Evolutionary conservation across 352 stramenopile species (phyloP), one percentile per base, ranked within the genome.

Genomic region (Pythium oligandrum): DNA sequence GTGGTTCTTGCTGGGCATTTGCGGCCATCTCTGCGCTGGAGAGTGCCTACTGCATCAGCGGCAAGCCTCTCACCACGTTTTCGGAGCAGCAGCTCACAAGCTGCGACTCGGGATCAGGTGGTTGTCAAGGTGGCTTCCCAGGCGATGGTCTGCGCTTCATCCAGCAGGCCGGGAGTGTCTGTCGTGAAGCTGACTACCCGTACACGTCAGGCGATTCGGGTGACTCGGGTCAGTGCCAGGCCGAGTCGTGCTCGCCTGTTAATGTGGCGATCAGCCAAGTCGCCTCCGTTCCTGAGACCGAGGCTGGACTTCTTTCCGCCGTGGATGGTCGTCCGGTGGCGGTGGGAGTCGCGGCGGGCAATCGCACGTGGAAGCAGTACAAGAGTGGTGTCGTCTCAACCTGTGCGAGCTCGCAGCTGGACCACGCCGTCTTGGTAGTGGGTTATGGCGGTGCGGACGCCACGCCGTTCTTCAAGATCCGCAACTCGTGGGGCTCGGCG

Each of bases 1-100:
- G 97, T 66, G 96, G 97, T 40, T 97, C 90, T n/a, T 99, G 97
- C 76, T 99, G 96, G 96, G 91, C 93, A 0, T 99, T 99, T 70
- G 96, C 95, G 1, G 88, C 93, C 1, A 78, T 96, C 1, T 93
- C 90, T 38, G 84, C 83, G 11, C 71, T 98, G 2, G 94, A 98
- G 64, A 96, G 83, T 32, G 90, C 87, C 5, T 71, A 96, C 57
- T 96, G 86, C 31, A 70, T 98, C 10, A 67, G 73, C 38, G 90
- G 78, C 4, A 55, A 70, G 6, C 59, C 70, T 8, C 66, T 98
- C 1, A 77, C 83, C 31, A 68, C 86, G 55, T 78, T 98, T 7
- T 96, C 86, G 10, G 93, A 98, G 73, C 85, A 98, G 57, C 90
- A 98, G 64, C 52, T 98, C 7, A 76, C 97, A 38, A 85, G 90